Conservation (phyloP, 768 basidiomycete species). For the Boletus reticulatus region DNA sequence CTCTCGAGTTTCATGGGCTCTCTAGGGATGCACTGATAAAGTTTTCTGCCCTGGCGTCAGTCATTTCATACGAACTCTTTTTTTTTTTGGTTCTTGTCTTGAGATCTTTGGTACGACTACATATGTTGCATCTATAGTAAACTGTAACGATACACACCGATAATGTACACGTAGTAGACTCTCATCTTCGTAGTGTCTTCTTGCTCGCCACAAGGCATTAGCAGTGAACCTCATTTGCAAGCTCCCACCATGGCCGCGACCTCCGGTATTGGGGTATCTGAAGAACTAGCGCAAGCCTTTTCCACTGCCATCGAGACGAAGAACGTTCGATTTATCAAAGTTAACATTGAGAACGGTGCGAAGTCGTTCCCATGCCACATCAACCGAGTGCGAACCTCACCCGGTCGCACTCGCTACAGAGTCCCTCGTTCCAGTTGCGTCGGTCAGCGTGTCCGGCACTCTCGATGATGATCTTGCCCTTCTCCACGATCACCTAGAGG, state of each 20-base stretch:
- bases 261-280: slow-evolving; percentile 67
- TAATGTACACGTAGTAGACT: slow-evolving; percentile 37
- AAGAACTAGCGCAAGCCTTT: slow-evolving; percentile 55
- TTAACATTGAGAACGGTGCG: slow-evolving; percentile 73
- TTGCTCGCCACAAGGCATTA: neutral
- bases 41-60: slow-evolving; percentile 2
- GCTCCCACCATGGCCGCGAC: slow-evolving; percentile 58
- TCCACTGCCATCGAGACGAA: slow-evolving; percentile 52
- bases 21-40: slow-evolving; percentile 51
- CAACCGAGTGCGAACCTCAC: slow-evolving; percentile 24
- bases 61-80: slow-evolving; percentile 20
- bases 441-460: slow-evolving; percentile 46
- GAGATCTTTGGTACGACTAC: slow-evolving; percentile 19
- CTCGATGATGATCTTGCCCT: slow-evolving; percentile 60
- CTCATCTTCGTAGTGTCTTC: slow-evolving; percentile 13
- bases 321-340: slow-evolving; percentile 69
- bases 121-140: slow-evolving; percentile 35
- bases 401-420: slow-evolving; percentile 42
- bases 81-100: slow-evolving; percentile 14
- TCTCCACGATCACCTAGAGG: slow-evolving; percentile 58
- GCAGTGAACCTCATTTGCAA: neutral
- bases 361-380: slow-evolving; percentile 13
- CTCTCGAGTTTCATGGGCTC: slow-evolving; percentile 87
- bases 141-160: slow-evolving; percentile 31
- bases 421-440: slow-evolving; percentile 59